These are phyloP conservation scores for Clonostachys sp. DNA, from an alignment of 2,329 filamentous ascomycete genomes.

Conservation along the genomic window DNA sequence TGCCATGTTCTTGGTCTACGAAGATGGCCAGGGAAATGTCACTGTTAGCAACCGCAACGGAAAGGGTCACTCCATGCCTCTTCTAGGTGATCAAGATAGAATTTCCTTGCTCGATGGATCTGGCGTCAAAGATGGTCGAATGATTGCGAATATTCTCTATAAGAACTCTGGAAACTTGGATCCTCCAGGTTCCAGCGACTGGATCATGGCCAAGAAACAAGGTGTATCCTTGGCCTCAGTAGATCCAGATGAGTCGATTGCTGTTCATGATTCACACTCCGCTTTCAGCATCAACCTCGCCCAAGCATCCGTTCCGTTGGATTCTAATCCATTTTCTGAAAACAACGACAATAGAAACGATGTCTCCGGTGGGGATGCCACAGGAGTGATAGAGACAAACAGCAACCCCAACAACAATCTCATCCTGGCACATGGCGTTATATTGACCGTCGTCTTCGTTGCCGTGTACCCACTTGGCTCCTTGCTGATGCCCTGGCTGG, in stretches of 20 bases:
- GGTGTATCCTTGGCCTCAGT: conserved; percentile 41
- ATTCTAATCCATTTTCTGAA: conserved; percentile 47
- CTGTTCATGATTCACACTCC: conserved; percentile 37
- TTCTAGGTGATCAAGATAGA: conserved; percentile 32
- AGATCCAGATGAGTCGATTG: conserved; percentile 30
- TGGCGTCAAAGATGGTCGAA: conserved; percentile 43
- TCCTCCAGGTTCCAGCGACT: conserved; percentile 32
- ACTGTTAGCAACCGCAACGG: conserved; percentile 55
- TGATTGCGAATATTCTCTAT: conserved; percentile 58
- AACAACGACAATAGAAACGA: conserved; percentile 6
- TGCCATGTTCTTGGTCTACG: conserved; percentile 60
- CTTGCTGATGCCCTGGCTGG: conserved; percentile 53
- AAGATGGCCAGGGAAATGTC: conserved; percentile 52
- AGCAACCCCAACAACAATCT: conserved; percentile 12
- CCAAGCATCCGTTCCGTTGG: conserved; percentile 35
- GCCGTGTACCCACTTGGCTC: conserved; percentile 57
- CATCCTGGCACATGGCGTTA: conserved; percentile 47
- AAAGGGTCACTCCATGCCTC: conserved; percentile 40
- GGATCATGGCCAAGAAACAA: conserved; percentile 50
- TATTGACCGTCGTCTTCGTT: conserved; percentile 58
- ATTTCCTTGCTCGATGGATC: conserved; percentile 55
- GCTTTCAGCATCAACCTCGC: conserved; percentile 43
- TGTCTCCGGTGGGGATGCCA: conserved; percentile 7
- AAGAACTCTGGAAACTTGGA: conserved; percentile 28
- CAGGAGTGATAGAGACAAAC: neutral